phyloP scores from a whole-genome alignment of 2,329 filamentous ascomycete genomes.

The Calonectria pauciramosa region DNA sequence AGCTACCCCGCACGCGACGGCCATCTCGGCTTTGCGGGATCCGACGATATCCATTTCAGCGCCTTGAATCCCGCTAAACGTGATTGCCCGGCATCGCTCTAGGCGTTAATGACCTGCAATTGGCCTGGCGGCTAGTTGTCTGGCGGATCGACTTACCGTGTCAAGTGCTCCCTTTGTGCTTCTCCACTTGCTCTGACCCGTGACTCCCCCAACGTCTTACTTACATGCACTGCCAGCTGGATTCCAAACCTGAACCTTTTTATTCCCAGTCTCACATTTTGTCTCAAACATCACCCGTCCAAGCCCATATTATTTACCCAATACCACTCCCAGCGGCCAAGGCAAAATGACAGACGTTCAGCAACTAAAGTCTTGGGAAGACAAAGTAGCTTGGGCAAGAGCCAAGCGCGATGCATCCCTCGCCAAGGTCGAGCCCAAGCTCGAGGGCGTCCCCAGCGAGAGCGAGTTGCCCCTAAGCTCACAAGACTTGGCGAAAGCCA shows the following conservation, averaged over 20 bases:
- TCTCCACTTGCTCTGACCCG: background rate
- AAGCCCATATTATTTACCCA: background rate
- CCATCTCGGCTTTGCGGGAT: conserved; percentile 8
- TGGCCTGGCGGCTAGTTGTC: background rate
- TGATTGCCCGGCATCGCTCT: background rate
- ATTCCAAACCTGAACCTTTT: background rate
- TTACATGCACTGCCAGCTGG: background rate
- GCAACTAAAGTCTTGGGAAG: conserved; percentile 19
- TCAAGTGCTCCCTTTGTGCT: background rate
- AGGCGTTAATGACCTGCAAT: background rate
- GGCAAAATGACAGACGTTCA: conserved; percentile 9
- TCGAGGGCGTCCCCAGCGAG: conserved; percentile 38
- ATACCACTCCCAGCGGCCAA: background rate
- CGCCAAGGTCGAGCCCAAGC: conserved; percentile 44
- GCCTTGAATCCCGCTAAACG: background rate
- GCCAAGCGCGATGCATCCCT: conserved; percentile 40
- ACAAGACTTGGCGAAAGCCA: conserved; percentile 35
- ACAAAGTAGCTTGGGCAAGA: conserved; percentile 23
- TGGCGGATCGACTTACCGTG: background rate
- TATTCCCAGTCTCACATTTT: background rate
- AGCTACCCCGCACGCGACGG: conserved; percentile 5
- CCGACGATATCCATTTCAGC: conserved; percentile 10
- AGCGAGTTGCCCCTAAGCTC: conserved; percentile 39
- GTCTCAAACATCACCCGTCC: background rate
- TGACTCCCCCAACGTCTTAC: background rate